Base-by-base conservation (phyloP, 1,284 basidiomycete genomes). In the Salmacisia buchloeana region DNA sequence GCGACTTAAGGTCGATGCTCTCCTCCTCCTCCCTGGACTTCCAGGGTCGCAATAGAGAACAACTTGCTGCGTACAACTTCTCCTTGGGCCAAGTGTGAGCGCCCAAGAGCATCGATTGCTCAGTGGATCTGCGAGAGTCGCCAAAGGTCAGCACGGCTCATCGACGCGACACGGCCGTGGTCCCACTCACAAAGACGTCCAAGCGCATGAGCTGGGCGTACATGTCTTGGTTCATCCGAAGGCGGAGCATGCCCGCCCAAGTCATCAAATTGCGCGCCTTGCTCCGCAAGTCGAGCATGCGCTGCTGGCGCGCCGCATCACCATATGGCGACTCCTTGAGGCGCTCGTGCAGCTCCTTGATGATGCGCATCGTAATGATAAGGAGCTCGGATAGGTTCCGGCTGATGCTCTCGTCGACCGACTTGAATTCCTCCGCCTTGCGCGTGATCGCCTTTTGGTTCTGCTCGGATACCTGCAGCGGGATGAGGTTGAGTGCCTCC, bases 291-390 rank as follows among this genome's bases (percentile, higher is more conserved):
- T 78, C 75, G 33, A 68, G 65, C 67, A 78, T 69, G n/a, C 68
- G 66, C 63, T 58, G 52, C 25, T 39, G 36, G 13, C 31, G 49
- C 4, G 67, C 69, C 10, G 64, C 66, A 57, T 69, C 68, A 10
- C 73, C 62, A 52, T 69, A 72, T 34, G 69, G 63, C n/a, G 73
- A 72, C 38, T 71, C 64, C 74, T 78, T 77, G 58, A 77, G 67
- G 61, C 65, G 67, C 56, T 70, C 68, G 56, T 77, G 73, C 63
- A 78, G 66, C 59, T 74, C 72, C 67, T 89, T 89, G 31, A 98
- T 85, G 29, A 89, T 87, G 76, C 93, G 91, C 94, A 97, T 98
- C n/a, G 90, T 89, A 61, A 94, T 86, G 31, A 92, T 86, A 39
- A 97, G 85, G 77, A 96, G 90, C 3, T 87, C 86, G 76, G 92